Percentiles rank a stretch among this genome's conserved stretches.
Evolutionary conservation across 768 basidiomycete species (phyloP).

Genomic region (Russula brevipes): DNA sequence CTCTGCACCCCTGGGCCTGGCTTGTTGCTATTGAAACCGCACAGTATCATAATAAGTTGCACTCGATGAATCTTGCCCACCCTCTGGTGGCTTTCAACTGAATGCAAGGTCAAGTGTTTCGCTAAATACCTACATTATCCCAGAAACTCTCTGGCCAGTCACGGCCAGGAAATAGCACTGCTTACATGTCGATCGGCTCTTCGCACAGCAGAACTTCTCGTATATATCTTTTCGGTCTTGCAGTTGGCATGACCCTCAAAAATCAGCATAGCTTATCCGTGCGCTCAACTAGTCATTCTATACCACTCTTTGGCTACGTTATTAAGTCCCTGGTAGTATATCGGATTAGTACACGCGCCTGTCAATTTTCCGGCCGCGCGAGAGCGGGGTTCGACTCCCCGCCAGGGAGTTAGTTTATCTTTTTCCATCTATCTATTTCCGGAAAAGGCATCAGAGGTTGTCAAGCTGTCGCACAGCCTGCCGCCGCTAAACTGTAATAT

Average conservation of each 20-base stretch:
- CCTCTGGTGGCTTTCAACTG: slow-evolving; percentile 18
- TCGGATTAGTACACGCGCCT: slow-evolving; percentile 26
- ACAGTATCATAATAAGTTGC: not conserved
- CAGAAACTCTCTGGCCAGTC: too few species aligned
- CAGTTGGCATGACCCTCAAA: slow-evolving; percentile 42
- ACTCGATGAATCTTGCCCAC: slow-evolving; percentile 27
- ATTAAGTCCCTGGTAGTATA: slow-evolving; percentile 23
- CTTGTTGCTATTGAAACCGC: not conserved
- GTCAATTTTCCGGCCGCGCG: slow-evolving; percentile 30
- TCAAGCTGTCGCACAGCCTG: too few species aligned
- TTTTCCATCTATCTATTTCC: too few species aligned
- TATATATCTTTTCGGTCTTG: slow-evolving; percentile 53
- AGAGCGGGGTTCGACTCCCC: slow-evolving; percentile 47
- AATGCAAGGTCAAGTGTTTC: too few species aligned
- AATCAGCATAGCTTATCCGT: too few species aligned
- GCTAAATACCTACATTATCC: too few species aligned
- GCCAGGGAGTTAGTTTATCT: slow-evolving; percentile 32
- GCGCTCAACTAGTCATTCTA: not conserved
- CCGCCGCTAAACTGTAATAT: too few species aligned
- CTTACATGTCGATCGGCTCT: slow-evolving; percentile 51
- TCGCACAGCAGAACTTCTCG: slow-evolving; percentile 49
- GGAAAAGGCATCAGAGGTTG: too few species aligned
- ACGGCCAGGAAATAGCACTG: not conserved
- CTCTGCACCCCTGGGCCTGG: slow-evolving; percentile 28
- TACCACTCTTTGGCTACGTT: accelerated